Evolutionary conservation across 2,329 filamentous ascomycete genomes (phyloP).

Genomic region (Penicillium decumbens): DNA sequence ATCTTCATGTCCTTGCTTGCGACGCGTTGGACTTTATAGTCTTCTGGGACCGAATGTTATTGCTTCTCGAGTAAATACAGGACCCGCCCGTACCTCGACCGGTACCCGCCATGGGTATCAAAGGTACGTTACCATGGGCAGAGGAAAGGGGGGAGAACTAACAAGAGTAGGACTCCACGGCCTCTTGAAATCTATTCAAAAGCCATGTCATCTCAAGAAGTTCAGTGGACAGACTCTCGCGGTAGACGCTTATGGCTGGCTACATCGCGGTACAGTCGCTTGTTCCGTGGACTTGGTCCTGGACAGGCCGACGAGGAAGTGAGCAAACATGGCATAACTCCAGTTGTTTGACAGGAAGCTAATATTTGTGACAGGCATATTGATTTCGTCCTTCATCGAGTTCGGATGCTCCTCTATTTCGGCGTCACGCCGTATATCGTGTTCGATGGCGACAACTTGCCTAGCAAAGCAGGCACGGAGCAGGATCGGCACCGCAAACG

Average conservation of each 20-base stretch:
- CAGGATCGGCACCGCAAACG: conserved; percentile 68
- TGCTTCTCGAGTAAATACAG: conserved; percentile 26
- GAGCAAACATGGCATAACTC: conserved; percentile 27
- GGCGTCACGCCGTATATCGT: conserved; percentile 91
- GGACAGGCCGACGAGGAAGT: conserved; percentile 83
- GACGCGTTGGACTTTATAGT: conserved; percentile 5
- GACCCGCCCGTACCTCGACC: conserved; percentile 26
- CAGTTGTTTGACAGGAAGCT: conserved; percentile 11
- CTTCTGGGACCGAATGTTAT: conserved; percentile 17
- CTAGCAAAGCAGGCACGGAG: conserved; percentile 88
- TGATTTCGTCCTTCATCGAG: conserved; percentile 81
- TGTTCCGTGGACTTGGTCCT: conserved; percentile 89
- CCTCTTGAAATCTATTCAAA: conserved; percentile 93
- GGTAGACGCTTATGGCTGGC: conserved; percentile 97
- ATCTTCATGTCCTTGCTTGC: conserved; percentile 3
- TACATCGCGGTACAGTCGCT: conserved; percentile 84
- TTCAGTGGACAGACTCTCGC: conserved; percentile 83
- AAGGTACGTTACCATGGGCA: conserved; percentile 32
- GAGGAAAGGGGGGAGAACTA: conserved; percentile 2
- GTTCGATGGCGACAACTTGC: conserved; percentile 92
- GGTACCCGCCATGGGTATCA: conserved; percentile 43
- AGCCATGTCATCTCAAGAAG: conserved; percentile 77
- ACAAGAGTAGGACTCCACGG: conserved; percentile 67
- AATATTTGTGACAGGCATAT: conserved; percentile 61
- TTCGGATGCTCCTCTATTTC: conserved; percentile 90